Evolutionary conservation across 345 rosid genomes (phyloP).

Genomic region (Pistacia atlantica): DNA sequence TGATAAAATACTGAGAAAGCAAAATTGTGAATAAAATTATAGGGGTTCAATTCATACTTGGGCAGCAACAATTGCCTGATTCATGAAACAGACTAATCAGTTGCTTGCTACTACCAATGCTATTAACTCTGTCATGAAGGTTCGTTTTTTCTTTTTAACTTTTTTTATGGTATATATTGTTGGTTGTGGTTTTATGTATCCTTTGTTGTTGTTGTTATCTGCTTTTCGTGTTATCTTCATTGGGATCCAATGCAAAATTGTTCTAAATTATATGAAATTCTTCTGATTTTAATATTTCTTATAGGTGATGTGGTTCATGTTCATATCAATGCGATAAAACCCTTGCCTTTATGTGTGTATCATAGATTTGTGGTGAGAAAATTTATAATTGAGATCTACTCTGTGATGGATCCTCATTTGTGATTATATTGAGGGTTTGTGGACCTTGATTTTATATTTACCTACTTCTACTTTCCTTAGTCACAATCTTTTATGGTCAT

Average conservation of each 20-base stretch:
- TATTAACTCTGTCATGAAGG: constrained; percentile 81
- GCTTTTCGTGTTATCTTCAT: constrained; percentile 12
- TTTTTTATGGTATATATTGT: not conserved
- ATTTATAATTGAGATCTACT: constrained; percentile 4
- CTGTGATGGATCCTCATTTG: not conserved
- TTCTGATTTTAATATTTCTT: constrained; percentile 23
- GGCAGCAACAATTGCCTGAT: constrained; percentile 58
- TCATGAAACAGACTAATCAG: constrained; percentile 76
- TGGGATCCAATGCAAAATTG: constrained; percentile 13
- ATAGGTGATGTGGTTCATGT: constrained; percentile 75
- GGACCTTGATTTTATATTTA: not conserved
- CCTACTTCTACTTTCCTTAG: not conserved
- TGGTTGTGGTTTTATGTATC: too few relatives aligned
- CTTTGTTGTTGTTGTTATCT: not conserved
- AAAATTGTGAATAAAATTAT: constrained; percentile 13
- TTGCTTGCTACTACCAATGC: constrained; percentile 80
- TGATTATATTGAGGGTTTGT: not conserved
- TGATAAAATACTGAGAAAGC: constrained; percentile 5
- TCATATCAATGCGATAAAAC: constrained; percentile 69
- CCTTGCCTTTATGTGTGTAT: constrained; percentile 71
- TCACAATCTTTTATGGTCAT: not conserved
- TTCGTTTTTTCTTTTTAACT: constrained; percentile 4
- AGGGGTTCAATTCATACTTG: constrained; percentile 79
- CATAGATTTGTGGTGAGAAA: constrained; percentile 70
- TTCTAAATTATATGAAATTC: constrained; percentile 5